Percentiles rank a stretch among this genome's conserved stretches.
Conservation (phyloP, 345 rosid species). For the Bretschneidera sinensis region DNA sequence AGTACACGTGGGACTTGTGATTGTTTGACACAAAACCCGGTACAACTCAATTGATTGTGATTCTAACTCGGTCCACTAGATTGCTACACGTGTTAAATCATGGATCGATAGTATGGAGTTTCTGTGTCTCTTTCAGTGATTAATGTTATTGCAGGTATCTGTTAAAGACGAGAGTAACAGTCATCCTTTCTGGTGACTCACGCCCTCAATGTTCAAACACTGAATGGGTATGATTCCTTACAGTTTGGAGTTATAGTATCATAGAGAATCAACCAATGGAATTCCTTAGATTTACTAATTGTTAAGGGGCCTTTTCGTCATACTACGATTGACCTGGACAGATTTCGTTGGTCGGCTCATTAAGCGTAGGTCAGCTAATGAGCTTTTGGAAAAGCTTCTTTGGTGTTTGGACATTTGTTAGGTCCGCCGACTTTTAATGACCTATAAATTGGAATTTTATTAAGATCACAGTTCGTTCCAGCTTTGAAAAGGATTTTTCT, state of each 20-base stretch:
- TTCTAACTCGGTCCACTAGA: neutral
- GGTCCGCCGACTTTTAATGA: slow-evolving; percentile 13
- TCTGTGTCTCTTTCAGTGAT: neutral
- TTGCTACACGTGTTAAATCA: slow-evolving; percentile 6
- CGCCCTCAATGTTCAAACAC: neutral
- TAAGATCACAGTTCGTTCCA: no score
- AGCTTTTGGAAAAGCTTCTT: slow-evolving; percentile 8
- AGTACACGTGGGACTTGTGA: slow-evolving; percentile 27
- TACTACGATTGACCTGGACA: neutral
- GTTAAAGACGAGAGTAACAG: neutral
- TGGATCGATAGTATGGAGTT: neutral
- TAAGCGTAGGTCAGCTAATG: neutral
- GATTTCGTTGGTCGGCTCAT: neutral
- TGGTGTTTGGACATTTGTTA: neutral
- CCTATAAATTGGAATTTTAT: neutral
- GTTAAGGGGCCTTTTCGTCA: neutral
- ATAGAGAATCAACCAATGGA: neutral
- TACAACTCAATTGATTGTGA: neutral
- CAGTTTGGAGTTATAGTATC: neutral
- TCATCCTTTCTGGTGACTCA: slow-evolving; percentile 1
- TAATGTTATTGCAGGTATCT: neutral
- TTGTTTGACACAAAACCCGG: neutral
- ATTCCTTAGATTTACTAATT: neutral
- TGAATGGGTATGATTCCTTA: neutral
- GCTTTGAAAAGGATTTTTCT: neutral